Evolutionary conservation across 1,139 yeast species (phyloP).

Genomic region (Zygosaccharomyces pseudobailii): DNA sequence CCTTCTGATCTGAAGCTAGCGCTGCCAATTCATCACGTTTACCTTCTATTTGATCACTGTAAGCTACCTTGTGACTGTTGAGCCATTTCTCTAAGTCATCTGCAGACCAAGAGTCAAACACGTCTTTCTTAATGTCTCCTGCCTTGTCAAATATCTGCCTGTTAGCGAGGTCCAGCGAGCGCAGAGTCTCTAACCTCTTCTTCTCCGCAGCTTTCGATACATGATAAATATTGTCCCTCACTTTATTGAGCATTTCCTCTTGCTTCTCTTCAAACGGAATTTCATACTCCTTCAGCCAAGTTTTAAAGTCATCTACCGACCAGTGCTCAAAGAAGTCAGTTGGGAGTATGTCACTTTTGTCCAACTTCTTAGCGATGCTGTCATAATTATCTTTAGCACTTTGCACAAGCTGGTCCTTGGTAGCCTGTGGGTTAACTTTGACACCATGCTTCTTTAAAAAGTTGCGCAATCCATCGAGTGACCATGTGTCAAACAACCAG

Average conservation of each 20-base stretch:
- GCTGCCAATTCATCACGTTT: slow-evolving; percentile 38
- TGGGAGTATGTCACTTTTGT: slow-evolving; percentile 46
- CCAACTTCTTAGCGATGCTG: slow-evolving; percentile 35
- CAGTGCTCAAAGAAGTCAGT: slow-evolving; percentile 48
- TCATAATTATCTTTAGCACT: slow-evolving; percentile 40
- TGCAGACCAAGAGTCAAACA: slow-evolving; percentile 46
- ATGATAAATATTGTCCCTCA: slow-evolving; percentile 41
- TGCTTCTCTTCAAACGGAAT: slow-evolving; percentile 40
- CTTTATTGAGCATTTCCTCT: slow-evolving; percentile 42
- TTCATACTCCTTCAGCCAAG: slow-evolving; percentile 46
- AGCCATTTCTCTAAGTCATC: slow-evolving; percentile 47
- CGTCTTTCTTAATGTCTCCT: slow-evolving; percentile 42
- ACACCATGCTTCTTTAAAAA: slow-evolving; percentile 39
- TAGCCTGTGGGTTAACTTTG: slow-evolving; percentile 31
- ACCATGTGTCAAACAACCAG: slow-evolving; percentile 53
- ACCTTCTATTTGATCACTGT: slow-evolving; percentile 35
- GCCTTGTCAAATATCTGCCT: slow-evolving; percentile 39
- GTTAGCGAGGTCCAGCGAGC: slow-evolving; percentile 38
- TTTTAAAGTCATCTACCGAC: slow-evolving; percentile 41
- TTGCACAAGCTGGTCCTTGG: slow-evolving; percentile 38
- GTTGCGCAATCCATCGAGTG: slow-evolving; percentile 35
- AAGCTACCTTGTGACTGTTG: slow-evolving; percentile 40
- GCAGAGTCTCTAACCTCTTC: slow-evolving; percentile 39
- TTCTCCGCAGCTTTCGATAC: slow-evolving; percentile 39
- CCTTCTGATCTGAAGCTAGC: slow-evolving; percentile 38